Conservation (phyloP, 495 filamentous ascomycete genomes). For the Copromyces sp. region DNA sequence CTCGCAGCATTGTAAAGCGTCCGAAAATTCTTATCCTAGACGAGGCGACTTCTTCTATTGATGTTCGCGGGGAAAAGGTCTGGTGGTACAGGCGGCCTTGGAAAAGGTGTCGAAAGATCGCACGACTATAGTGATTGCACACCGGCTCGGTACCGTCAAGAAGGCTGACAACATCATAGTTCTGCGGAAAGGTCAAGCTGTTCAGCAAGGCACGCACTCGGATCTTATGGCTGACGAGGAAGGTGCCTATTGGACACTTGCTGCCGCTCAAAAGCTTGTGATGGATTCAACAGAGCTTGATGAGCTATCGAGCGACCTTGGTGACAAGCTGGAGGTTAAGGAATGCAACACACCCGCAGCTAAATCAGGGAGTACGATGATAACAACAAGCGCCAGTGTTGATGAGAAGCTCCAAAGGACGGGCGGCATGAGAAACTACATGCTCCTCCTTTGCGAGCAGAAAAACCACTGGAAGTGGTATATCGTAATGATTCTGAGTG, state of each 20-base stretch:
- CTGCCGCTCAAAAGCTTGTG: constrained; percentile 39
- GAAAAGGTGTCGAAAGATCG: constrained; percentile 43
- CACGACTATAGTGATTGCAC: constrained; percentile 55
- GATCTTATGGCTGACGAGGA: constrained; percentile 48
- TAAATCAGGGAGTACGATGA: background rate
- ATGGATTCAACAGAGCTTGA: constrained; percentile 7
- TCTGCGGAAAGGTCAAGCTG: constrained; percentile 46
- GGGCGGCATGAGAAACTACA: constrained; percentile 35
- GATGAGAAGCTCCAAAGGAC: constrained; percentile 13
- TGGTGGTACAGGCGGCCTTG: constrained; percentile 47
- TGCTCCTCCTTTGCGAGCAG: constrained; percentile 38
- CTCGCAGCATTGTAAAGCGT: constrained; percentile 62
- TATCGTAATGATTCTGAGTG: constrained; percentile 31
- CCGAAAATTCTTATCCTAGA: constrained; percentile 77
- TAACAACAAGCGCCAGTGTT: background rate
- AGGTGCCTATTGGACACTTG: constrained; percentile 45
- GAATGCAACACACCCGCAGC: constrained; percentile 25
- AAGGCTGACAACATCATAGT: constrained; percentile 60
- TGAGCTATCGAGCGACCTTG: constrained; percentile 4
- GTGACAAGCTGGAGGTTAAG: constrained; percentile 15
- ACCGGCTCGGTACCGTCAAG: constrained; percentile 47
- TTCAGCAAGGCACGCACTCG: constrained; percentile 62
- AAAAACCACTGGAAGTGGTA: constrained; percentile 39
- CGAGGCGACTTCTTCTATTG: constrained; percentile 64
- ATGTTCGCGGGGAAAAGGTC: constrained; percentile 46